Evolutionary conservation across 2,329 filamentous ascomycete species (phyloP), one percentile per base, ranked within the genome.

Genomic region (Sporothrix brunneoviolacea): DNA sequence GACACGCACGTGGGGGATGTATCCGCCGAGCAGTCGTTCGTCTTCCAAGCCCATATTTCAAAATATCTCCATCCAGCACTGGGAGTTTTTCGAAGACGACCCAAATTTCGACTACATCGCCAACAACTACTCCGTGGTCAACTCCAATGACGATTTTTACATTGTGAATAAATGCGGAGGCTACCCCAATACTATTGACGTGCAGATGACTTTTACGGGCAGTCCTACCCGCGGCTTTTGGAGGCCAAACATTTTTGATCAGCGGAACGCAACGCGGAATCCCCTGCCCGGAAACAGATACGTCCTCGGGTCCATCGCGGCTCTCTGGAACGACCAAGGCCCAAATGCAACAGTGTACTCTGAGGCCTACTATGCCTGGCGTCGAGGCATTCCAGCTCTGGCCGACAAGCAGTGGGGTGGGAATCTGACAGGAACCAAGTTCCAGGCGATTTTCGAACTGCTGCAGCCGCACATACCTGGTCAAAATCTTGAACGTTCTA

Each of bases 1-100:
- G 0, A 70, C 74, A 3, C 71, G 76, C 2, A 79, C 79, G 40
- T 81, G 77, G 77, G 77, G 77, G 0, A 79, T 76, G 0, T 75
- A 76, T 44, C 71, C 74, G 16, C 74, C 76, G 0, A n/a, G n/a
- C n/a, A n/a, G n/a, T n/a, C n/a, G n/a, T n/a, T n/a, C n/a, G n/a
- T n/a, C n/a, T 61, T 33, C 19, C 39, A 55, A 56, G 6, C 71
- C 71, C 30, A 67, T 78, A 35, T 59, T 67, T 36, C 67, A 58
- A 4, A 66, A 72, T 32, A 37, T 72, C 70, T n/a, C n/a, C 2
- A 67, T 79, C 19, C 76, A 80, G 59, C 78, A 81, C 57, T 79
- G 75, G 76, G 72, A 73, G 39, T 75, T 68, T 55, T 75, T 71
- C 35, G 74, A 77, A 53, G 76, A 74, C 3, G 71, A 79, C 48